Evolutionary conservation across 225 moss, liverwort and hornwort genomes (phyloP).

Genomic region (Antitrichia curtipendula): DNA sequence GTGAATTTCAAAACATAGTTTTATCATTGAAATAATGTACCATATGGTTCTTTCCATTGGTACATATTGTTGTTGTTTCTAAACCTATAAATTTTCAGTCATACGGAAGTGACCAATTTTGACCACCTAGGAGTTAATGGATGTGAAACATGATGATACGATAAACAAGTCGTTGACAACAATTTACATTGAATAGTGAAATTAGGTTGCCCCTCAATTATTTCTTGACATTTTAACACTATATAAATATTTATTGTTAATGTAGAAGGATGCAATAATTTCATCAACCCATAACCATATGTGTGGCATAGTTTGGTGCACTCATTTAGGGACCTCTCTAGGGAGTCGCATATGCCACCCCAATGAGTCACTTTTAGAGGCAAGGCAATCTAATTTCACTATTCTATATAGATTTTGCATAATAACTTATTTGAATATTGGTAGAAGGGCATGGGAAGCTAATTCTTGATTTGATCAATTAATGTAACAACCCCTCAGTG

Average conservation of each 20-base stretch:
- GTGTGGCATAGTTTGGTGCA: too few species aligned
- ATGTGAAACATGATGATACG: background rate
- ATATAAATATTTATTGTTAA: too few species aligned
- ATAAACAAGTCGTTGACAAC: background rate
- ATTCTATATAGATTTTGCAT: fast-evolving
- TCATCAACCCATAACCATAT: too few species aligned
- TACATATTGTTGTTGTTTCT: background rate
- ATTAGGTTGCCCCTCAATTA: too few species aligned
- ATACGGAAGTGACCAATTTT: background rate
- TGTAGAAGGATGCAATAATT: too few species aligned
- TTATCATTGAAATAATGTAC: background rate
- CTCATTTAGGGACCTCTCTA: fast-evolving
- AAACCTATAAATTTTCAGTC: background rate
- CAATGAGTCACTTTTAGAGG: too few species aligned
- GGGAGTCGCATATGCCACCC: too few species aligned
- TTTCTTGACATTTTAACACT: too few species aligned
- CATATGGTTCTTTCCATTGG: background rate
- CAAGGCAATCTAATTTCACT: too few species aligned
- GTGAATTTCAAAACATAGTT: background rate
- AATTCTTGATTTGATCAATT: background rate
- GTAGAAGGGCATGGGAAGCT: fast-evolving
- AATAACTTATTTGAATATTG: background rate
- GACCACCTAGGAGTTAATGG: background rate
- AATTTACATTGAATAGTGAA: background rate
- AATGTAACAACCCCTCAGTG: too few species aligned